phyloP scores from a whole-genome alignment of 495 filamentous ascomycete species.

The Collariella sp. region DNA sequence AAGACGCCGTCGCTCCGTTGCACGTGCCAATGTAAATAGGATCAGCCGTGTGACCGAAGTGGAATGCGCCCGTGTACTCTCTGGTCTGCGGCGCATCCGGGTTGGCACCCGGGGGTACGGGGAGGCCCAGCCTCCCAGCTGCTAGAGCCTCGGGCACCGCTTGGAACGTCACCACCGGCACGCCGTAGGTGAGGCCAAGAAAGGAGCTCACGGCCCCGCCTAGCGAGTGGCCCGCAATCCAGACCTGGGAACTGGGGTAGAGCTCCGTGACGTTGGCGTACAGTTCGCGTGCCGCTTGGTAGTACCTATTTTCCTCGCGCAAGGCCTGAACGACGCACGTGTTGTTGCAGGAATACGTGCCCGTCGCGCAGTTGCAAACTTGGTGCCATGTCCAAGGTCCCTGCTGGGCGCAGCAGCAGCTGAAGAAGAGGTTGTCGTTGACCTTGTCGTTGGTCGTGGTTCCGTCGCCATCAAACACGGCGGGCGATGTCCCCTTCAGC shows the following conservation, averaged over 20 bases:
- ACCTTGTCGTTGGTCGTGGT: constrained; percentile 95
- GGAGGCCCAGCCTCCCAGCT: constrained; percentile 75
- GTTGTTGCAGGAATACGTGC: constrained; percentile 79
- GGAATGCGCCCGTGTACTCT: constrained; percentile 68
- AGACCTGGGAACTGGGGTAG: constrained; percentile 79
- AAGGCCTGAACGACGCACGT: constrained; percentile 74
- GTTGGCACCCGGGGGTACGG: constrained; percentile 69
- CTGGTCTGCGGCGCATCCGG: constrained; percentile 60
- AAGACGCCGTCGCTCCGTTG: constrained; percentile 77
- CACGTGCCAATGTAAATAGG: constrained; percentile 91
- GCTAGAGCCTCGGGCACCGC: constrained; percentile 84
- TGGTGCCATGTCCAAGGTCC: constrained; percentile 79
- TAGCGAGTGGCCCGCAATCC: constrained; percentile 83
- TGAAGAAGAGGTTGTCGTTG: constrained; percentile 96
- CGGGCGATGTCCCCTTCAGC: constrained; percentile 81
- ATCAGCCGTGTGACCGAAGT: constrained; percentile 94
- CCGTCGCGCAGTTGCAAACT: constrained; percentile 82
- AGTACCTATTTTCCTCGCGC: constrained; percentile 78
- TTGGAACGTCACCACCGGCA: constrained; percentile 82
- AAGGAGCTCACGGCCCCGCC: constrained; percentile 80
- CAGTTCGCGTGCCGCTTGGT: constrained; percentile 73
- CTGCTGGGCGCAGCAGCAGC: constrained; percentile 93
- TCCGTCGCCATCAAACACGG: constrained; percentile 88
- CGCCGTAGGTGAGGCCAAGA: constrained; percentile 80
- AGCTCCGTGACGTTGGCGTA: constrained; percentile 86